phyloP scores from a whole-genome alignment of 139 green algal species.

The Volvox reticuliferus region DNA sequence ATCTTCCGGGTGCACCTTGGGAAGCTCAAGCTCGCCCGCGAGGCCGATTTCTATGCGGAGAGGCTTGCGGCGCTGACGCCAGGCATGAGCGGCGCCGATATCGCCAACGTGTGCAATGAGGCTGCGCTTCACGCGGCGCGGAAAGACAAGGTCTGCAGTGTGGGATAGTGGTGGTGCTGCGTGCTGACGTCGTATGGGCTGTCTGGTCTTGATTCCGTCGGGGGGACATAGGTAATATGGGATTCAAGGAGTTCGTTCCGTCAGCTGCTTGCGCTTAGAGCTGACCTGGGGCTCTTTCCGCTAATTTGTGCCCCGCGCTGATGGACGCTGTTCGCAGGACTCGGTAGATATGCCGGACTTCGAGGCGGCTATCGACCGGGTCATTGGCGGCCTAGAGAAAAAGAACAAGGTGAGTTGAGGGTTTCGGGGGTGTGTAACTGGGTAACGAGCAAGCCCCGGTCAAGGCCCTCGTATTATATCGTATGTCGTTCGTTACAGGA shows the following conservation, averaged over 20 bases:
- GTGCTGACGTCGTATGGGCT: too few relatives aligned
- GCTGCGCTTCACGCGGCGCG: conserved; percentile 96
- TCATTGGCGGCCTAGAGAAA: conserved; percentile 99
- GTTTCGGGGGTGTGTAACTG: too few relatives aligned
- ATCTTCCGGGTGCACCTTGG: conserved; percentile 96
- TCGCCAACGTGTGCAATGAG: conserved; percentile 99
- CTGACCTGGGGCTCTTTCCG: too few relatives aligned
- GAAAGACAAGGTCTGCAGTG: conserved; percentile 54
- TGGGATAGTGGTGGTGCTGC: too few relatives aligned
- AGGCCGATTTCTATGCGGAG: conserved; percentile 85
- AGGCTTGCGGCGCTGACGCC: conserved; percentile 96
- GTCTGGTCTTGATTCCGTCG: too few relatives aligned
- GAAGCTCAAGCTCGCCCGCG: conserved; percentile 87
- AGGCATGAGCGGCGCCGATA: conserved; percentile 95
- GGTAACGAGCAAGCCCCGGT: too few relatives aligned
- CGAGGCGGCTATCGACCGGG: conserved; percentile 94
- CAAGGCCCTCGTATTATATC: too few relatives aligned
- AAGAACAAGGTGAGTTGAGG: conserved; percentile 93
- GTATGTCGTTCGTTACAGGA: too few relatives aligned
- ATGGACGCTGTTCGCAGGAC: conserved; percentile 8
- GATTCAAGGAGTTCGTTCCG: too few relatives aligned
- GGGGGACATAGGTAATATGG: too few relatives aligned
- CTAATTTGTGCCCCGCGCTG: too few relatives aligned
- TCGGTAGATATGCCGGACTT: conserved; percentile 91
- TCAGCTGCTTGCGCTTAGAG: too few relatives aligned